Evolutionary conservation across 176 grass and related monocot species (phyloP).

Genomic region (Panicum miliaceum): DNA sequence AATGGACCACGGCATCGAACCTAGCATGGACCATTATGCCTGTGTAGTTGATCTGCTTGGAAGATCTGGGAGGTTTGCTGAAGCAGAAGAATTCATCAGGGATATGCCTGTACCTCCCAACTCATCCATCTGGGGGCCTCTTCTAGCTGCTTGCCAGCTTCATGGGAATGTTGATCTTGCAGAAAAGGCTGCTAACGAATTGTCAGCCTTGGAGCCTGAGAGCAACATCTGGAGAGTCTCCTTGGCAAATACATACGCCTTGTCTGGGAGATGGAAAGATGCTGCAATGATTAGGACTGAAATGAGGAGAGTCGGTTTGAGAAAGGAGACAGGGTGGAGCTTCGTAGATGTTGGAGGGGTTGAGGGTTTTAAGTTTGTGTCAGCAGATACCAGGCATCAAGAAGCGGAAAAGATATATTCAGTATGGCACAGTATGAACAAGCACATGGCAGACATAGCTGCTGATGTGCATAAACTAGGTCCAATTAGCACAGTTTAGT

Average conservation of each 20-base stretch:
- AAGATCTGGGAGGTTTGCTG: constrained; percentile 60
- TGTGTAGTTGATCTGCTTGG: constrained; percentile 72
- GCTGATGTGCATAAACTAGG: constrained; percentile 36
- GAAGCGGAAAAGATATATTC: constrained; percentile 64
- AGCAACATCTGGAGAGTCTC: constrained; percentile 72
- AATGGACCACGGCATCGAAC: constrained; percentile 55
- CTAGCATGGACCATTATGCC: constrained; percentile 72
- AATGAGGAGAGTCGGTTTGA: constrained; percentile 58
- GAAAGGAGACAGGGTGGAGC: constrained; percentile 77
- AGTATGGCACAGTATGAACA: constrained; percentile 62
- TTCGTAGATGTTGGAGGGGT: constrained; percentile 66
- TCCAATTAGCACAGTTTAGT: constrained; percentile 38
- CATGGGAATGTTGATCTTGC: constrained; percentile 65
- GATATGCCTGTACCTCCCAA: constrained; percentile 61
- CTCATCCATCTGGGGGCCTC: constrained; percentile 65
- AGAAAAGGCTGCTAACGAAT: constrained; percentile 52
- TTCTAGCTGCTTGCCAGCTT: constrained; percentile 66
- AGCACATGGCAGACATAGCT: constrained; percentile 53
- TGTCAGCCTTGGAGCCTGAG: constrained; percentile 59
- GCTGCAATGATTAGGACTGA: constrained; percentile 61
- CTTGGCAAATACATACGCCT: constrained; percentile 66
- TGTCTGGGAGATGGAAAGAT: constrained; percentile 59
- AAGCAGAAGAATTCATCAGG: constrained; percentile 63
- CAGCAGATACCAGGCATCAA: constrained; percentile 61
- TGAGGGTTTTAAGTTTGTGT: constrained; percentile 61